Evolutionary conservation across 768 basidiomycete species (phyloP), one percentile per base, ranked within the genome.

Genomic region (Krasilnikovozyma curviuscula): DNA sequence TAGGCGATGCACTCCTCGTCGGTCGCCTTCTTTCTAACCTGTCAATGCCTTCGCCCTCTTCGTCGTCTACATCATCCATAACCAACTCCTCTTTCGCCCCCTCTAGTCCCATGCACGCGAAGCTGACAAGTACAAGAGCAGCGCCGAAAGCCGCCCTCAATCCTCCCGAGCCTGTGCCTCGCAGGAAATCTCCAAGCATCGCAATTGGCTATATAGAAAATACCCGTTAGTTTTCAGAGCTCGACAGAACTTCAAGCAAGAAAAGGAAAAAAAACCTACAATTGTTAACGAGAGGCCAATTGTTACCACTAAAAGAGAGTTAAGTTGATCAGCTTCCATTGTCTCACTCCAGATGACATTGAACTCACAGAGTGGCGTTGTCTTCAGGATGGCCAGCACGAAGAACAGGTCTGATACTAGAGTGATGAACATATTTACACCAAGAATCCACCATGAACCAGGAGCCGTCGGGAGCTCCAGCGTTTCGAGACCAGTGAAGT

Each of bases 201-300:
- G 93, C 85, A 44, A 89, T 69, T 5, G 88, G 91, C n/a, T n/a
- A n/a, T n/a, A n/a, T n/a, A n/a, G n/a, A n/a, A n/a, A n/a, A n/a
- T n/a, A n/a, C n/a, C n/a, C n/a, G n/a, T n/a, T n/a, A n/a, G n/a
- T n/a, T n/a, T n/a, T n/a, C n/a, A n/a, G n/a, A n/a, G n/a, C n/a
- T n/a, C n/a, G n/a, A n/a, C n/a, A n/a, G n/a, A n/a, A n/a, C n/a
- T n/a, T n/a, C n/a, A n/a, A n/a, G n/a, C n/a, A n/a, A n/a, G n/a
- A n/a, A n/a, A n/a, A n/a, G n/a, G n/a, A n/a, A n/a, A n/a, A n/a
- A n/a, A n/a, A n/a, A n/a, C n/a, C n/a, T n/a, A n/a, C 45, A 62
- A 95, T 93, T 1, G 93, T 93, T 13, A 97, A 72, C 48, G 81
- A 84, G 8, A 97, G 71, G 24, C 91, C 91, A 46, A 95, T 70